phyloP scores from a whole-genome alignment of 805 yeast genomes.

The Wickerhamiella allomyrinae region DNA sequence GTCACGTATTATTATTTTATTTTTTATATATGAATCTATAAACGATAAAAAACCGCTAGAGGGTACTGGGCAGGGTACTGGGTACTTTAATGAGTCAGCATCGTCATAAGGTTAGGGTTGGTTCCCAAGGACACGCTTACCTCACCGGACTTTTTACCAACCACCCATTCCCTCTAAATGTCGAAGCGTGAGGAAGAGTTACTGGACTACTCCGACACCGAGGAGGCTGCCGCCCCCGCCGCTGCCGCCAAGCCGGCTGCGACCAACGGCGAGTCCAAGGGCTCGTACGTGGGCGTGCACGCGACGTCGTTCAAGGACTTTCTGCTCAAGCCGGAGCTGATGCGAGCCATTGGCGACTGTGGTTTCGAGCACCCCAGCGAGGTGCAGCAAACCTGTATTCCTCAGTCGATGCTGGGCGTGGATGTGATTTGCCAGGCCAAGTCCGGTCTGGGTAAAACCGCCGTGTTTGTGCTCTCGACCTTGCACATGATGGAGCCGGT shows the following conservation, averaged over 20 bases:
- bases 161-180: no score
- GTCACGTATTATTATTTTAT: no score
- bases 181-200: constrained; percentile 81
- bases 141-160: no score
- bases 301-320: constrained; percentile 98
- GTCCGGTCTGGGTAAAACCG: constrained; percentile 99
- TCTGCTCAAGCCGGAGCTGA: constrained; percentile 86
- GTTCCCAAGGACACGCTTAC: no score
- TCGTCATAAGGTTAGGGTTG: no score
- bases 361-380: constrained; percentile 99
- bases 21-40: no score
- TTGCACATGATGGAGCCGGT: constrained; percentile 95
- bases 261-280: constrained; percentile 50
- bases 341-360: constrained; percentile 96
- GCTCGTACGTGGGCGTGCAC: constrained; percentile 95
- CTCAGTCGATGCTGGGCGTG: constrained; percentile 94
- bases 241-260: constrained; percentile 21
- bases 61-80: no score
- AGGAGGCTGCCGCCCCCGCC: constrained; percentile 59
- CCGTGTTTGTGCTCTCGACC: constrained; percentile 90
- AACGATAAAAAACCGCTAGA: no score
- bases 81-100: no score
- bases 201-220: constrained; percentile 96
- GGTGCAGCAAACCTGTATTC: constrained; percentile 97
- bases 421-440: constrained; percentile 98